Evolutionary conservation across 805 yeast genomes (phyloP), one percentile per base, ranked within the genome.

Genomic region (Starmerella vitae): DNA sequence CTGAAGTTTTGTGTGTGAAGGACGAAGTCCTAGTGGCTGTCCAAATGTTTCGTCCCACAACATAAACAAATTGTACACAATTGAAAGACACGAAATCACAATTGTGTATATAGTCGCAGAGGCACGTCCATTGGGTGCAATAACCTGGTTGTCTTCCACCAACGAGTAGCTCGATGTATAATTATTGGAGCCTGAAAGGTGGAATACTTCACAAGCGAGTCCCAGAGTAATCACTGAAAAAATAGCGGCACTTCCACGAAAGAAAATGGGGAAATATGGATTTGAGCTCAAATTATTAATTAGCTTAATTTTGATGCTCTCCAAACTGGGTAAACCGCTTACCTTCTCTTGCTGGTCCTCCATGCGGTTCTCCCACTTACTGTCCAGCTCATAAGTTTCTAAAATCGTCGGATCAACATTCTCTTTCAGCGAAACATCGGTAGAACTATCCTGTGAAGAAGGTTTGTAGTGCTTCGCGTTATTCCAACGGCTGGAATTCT

Each of bases 71-170:
- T 85, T 68, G 55, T 91, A 91, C 0, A 74, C 69, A 20, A 83
- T 60, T 3, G 94, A 94, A 45, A 76, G 65, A 21, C 83, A 64
- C 53, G 85, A 88, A 3, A 88, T 93, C 37, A 75, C 75, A 2
- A 91, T 70, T 3, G 96, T 91, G 93, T 91, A 84, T 33, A 86
- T 76, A 0, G 97, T 82, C 50, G 94, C 78, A 14, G 98, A 79
- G 53, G 41, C 20, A 10, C 44, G 48, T 17, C 45, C 36, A 19
- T 25, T 33, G 20, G 39, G 37, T 10, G 21, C n/a, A 15, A n/a
- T 3, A 81, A 85, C 54, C 81, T 93, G 6, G 69, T 20, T 6
- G 9, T n/a, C 30, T 10, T 15, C 30, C 13, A 3, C n/a, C 19
- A 3, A 19, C 2, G 34, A 18, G n/a, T 14, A 14, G 24, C 21